Evolutionary conservation across 1,139 yeast species (phyloP), one percentile per base, ranked within the genome.

Genomic region (Hyphopichia wangnamkhiaoensis): DNA sequence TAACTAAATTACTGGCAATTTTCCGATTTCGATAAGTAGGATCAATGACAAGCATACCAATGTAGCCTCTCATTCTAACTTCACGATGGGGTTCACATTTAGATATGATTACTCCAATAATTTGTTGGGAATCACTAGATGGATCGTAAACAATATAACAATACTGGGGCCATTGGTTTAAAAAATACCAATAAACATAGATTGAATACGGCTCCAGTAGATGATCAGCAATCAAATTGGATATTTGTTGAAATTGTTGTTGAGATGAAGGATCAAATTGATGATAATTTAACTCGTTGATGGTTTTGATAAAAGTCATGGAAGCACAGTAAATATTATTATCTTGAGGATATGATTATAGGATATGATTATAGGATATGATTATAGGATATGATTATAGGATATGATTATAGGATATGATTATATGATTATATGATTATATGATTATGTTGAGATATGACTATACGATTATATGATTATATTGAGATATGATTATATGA

Each of bases 1-100:
- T 68, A 23, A 91, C 91, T 41, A 93, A 70, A 39, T 67, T 66
- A 48, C 82, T 83, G 4, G 97, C 96, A 35, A 91, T 84, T 1
- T 96, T 96, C 35, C 66, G 68, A 8, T 95, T 91, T 38, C 98
- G 69, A 59, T 75, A 82, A 14, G 63, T 58, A 31, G 82, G 79
- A 41, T 83, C 82, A 20, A 93, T 95, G 0, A 95, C 96, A 40
- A 93, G 67, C 98, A 93, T 93, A 5, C 98, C 98, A 33, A 93
- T 91, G 55, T 93, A 93, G 0, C 98, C 98, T 46, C 97, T 68
- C 52, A 70, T 56, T 43, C 96, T 69, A 9, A 76, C 82, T 25
- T 77, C 75, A 41, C 93, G 71, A 61, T 93, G 98, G 4, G 77
- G 71, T 49, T 86, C 95, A n/a, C 82, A 77, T 54, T 89, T 89